Percentiles rank a stretch among this genome's conserved stretches.
Conservation (phyloP, 352 stramenopile species). For the Phytophthora pseudosyringae region DNA sequence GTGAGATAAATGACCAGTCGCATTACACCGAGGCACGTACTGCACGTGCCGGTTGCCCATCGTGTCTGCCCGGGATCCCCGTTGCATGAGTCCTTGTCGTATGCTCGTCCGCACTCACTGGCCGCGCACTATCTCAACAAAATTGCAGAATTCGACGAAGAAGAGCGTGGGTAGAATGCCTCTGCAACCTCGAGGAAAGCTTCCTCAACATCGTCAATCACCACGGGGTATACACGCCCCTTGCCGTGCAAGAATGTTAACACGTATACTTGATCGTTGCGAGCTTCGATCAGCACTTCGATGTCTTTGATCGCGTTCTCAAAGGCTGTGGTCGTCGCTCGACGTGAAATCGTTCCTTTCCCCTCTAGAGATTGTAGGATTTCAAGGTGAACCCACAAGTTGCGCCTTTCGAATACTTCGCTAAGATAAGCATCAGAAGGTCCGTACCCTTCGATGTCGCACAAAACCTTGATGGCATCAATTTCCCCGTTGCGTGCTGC, state of each 20-base stretch:
- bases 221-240: background rate
- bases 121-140: no score
- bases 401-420: conserved; percentile 1
- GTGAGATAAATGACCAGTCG: no score
- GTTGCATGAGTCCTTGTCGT: no score
- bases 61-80: no score
- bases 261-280: background rate
- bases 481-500: background rate
- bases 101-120: no score
- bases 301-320: background rate
- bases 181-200: no score
- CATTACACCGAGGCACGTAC: no score
- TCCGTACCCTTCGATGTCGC: background rate
- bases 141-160: no score
- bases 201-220: conserved; percentile 3
- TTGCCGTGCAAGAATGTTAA: background rate
- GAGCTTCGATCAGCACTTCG: background rate
- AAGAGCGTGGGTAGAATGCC: no score
- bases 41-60: no score
- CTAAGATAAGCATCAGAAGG: background rate
- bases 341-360: background rate
- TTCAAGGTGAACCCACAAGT: conserved; percentile 1
- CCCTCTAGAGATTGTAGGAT: background rate
- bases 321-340: background rate
- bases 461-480: conserved; percentile 7